Evolutionary conservation across 2,329 filamentous ascomycete species (phyloP).

Genomic region (Neopestalotiopsis sp.): DNA sequence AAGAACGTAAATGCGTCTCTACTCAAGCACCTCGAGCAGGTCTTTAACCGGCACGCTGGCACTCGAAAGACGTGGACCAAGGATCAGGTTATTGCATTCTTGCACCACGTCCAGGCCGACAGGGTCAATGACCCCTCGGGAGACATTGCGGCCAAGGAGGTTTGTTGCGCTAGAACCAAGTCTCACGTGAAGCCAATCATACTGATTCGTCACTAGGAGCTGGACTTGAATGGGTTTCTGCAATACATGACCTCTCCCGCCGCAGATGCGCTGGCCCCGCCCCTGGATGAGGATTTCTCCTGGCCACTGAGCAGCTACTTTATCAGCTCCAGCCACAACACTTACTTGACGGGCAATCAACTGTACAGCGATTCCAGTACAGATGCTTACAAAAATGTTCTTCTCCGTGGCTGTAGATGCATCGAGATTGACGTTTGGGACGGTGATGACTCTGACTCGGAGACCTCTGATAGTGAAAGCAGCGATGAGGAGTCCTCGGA

Average conservation of each 20-base stretch:
- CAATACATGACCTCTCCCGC: constrained; percentile 60
- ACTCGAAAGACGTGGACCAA: constrained; percentile 49
- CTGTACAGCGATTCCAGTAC: constrained; percentile 86
- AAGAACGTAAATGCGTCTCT: constrained; percentile 45
- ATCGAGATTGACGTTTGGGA: constrained; percentile 98
- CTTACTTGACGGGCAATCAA: constrained; percentile 88
- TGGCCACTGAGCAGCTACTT: constrained; percentile 89
- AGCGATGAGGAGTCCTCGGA: constrained; percentile 51
- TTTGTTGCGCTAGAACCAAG: constrained; percentile 5
- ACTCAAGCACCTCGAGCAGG: constrained; percentile 44
- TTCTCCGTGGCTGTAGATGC: constrained; percentile 85
- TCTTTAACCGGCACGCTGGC: constrained; percentile 48
- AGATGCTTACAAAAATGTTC: constrained; percentile 82
- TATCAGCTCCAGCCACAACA: constrained; percentile 94
- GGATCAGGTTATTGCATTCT: constrained; percentile 50
- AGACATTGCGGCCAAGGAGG: constrained; percentile 33
- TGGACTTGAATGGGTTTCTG: constrained; percentile 56
- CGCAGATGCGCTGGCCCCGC: constrained; percentile 47
- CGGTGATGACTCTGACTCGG: constrained; percentile 75
- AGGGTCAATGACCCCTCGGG: constrained; percentile 33
- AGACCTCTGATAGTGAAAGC: constrained; percentile 67
- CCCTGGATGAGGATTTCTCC: constrained; percentile 59
- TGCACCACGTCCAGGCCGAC: constrained; percentile 51
- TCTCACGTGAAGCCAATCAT: constrained; percentile 24
- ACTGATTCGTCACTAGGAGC: constrained; percentile 28